Conservation (phyloP, 2,329 filamentous ascomycete species). For the Xylariaceae sp. region DNA sequence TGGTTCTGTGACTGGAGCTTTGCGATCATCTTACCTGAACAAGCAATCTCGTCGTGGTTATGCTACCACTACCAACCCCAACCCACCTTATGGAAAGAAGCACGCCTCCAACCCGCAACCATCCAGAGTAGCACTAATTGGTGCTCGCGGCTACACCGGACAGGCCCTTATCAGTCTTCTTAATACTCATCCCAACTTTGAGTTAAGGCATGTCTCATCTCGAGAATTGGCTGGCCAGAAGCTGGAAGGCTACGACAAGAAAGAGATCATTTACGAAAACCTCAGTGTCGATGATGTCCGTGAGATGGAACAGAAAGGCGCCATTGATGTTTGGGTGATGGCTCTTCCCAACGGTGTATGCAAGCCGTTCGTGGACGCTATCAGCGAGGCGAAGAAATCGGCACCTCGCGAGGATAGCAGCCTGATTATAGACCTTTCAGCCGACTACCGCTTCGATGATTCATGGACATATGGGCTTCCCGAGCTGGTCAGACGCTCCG, state of each 20-base stretch:
- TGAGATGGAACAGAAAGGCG: conserved; percentile 75
- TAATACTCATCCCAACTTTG: conserved; percentile 84
- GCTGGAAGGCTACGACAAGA: conserved; percentile 86
- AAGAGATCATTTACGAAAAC: conserved; percentile 89
- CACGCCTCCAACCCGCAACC: conserved; percentile 12
- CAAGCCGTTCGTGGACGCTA: conserved; percentile 85
- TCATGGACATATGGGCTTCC: conserved; percentile 88
- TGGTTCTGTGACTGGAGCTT: too few species aligned
- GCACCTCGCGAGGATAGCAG: conserved; percentile 47
- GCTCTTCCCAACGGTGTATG: conserved; percentile 93
- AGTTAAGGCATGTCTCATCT: conserved; percentile 86
- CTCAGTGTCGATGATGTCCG: conserved; percentile 81
- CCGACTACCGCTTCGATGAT: conserved; percentile 87
- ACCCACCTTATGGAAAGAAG: conserved; percentile 13
- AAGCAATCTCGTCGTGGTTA: too few species aligned
- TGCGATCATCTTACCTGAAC: too few species aligned
- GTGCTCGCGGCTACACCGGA: conserved; percentile 71
- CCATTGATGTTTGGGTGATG: conserved; percentile 97
- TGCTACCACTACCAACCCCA: conserved; percentile 8
- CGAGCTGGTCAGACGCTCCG: conserved; percentile 72
- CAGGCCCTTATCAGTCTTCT: conserved; percentile 85
- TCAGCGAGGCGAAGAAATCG: neutral
- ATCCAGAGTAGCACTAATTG: conserved; percentile 11
- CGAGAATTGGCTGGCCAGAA: conserved; percentile 85
- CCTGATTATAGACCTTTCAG: conserved; percentile 89